phyloP scores from a whole-genome alignment of 345 rosid genomes.

The Eucalyptus leucophloia region DNA sequence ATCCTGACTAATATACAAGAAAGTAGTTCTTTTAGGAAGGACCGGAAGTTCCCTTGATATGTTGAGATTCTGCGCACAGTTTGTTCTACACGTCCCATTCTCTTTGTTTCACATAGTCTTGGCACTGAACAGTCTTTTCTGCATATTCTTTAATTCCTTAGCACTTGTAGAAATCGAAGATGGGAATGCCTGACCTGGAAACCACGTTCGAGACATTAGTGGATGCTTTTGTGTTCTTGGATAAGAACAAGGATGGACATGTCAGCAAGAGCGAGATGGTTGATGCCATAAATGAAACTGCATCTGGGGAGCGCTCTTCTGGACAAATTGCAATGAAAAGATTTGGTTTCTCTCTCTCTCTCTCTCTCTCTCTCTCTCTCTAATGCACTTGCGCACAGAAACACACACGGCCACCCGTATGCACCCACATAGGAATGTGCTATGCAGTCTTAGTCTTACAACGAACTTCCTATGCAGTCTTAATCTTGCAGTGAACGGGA shows the following conservation, averaged over 20 bases:
- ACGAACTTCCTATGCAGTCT: background rate
- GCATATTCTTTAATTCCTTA: conserved; percentile 19
- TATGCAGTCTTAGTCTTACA: background rate
- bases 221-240: conserved; percentile 81
- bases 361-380: background rate
- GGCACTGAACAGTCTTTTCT: background rate
- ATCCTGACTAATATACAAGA: conserved; percentile 6
- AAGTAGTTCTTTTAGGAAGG: background rate
- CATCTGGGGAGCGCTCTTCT: conserved; percentile 77
- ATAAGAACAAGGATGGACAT: conserved; percentile 76
- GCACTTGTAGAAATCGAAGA: conserved; percentile 40
- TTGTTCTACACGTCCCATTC: background rate
- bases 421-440: background rate
- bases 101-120: background rate
- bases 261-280: conserved; percentile 92
- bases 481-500: background rate
- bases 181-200: conserved; percentile 76
- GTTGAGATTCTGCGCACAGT: background rate
- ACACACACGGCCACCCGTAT: background rate
- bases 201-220: conserved; percentile 75
- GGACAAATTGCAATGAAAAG: conserved; percentile 85
- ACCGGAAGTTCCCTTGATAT: background rate
- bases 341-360: conserved; percentile 50
- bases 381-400: background rate
- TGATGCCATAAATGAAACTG: conserved; percentile 61